Evolutionary conservation across 2,329 filamentous ascomycete genomes (phyloP), one percentile per base, ranked within the genome.

Genomic region (Tolypocladium album): DNA sequence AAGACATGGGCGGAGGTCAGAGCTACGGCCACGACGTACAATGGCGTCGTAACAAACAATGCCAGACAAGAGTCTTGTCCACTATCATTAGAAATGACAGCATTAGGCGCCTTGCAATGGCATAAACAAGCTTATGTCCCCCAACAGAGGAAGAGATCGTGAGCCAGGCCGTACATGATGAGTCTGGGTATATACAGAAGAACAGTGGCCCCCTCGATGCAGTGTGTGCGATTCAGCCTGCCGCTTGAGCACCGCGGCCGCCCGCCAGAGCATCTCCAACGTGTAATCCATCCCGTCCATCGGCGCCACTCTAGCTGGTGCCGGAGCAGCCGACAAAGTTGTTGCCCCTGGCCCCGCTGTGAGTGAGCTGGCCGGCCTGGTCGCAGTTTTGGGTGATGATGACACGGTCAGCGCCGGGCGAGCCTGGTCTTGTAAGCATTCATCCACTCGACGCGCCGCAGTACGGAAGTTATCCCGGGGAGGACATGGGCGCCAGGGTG

Each of bases 291-390:
- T 38, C 11, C 11, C 9, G 36, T 13, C 36, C 36, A 11, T 22
- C 2, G 20, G 11, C 27, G 2, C 34, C 34, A 2, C 7, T 36
- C 60, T 36, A 65, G 22, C 59, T 56, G 15, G 68, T 71, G 4
- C 68, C 69, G 0, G 59, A 63, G 72, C 87, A 89, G n/a, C 77
- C 80, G 60, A 89, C 84, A 72, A 90, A 90, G 72, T 81, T 77
- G 70, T 89, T 85, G 9, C 85, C 85, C 57, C 79, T 83, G 22
- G 87, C 87, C 36, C 87, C 87, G 27, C 84, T 88, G 68, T 90
- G 88, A 0, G 88, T 90, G 63, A 90, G 88, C 36, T 81, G 75
- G 43, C 85, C 87, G 17, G 85, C 87, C 53, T 82, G 78, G 60
- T 79, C 61, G 65, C 86, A 82, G 20, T 72, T 62, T 0, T 68